Evolutionary conservation across 768 basidiomycete species (phyloP).

Genomic region (Phaffia australis): DNA sequence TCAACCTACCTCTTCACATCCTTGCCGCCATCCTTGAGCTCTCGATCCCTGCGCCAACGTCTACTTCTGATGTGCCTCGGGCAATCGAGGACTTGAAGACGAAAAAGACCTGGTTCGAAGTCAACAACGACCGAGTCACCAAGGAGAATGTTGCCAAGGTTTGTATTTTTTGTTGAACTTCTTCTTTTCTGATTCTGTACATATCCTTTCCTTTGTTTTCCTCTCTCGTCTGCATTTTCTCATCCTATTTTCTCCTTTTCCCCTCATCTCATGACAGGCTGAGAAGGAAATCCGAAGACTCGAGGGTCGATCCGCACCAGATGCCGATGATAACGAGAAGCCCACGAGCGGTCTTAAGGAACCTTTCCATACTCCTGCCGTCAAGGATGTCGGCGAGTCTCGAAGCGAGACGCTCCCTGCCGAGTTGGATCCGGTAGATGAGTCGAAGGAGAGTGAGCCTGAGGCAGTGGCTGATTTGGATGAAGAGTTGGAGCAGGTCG

Average conservation of each 20-base stretch:
- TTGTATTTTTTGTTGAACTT: background rate
- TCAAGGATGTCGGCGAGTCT: background rate
- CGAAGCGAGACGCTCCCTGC: slow-evolving; percentile 5
- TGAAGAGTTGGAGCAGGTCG: slow-evolving; percentile 22
- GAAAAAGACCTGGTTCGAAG: slow-evolving; percentile 91
- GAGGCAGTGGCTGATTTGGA: slow-evolving; percentile 17
- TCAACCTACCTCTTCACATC: slow-evolving; percentile 74
- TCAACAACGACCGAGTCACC: slow-evolving; percentile 58
- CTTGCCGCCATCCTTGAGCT: slow-evolving; percentile 75
- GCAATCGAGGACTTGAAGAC: slow-evolving; percentile 80
- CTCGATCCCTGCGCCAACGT: slow-evolving; percentile 80
- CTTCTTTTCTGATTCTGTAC: background rate
- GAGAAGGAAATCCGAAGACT: slow-evolving; percentile 24
- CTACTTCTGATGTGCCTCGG: slow-evolving; percentile 62
- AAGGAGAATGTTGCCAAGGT: slow-evolving; percentile 28
- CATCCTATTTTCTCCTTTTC: background rate
- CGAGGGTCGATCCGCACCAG: slow-evolving; percentile 12
- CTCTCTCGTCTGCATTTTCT: background rate
- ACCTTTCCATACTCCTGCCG: slow-evolving; percentile 16
- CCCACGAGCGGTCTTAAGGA: slow-evolving; percentile 5
- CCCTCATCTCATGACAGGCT: background rate
- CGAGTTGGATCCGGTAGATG: slow-evolving; percentile 9
- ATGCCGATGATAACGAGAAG: background rate
- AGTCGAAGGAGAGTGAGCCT: slow-evolving; percentile 7
- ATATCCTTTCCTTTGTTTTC: background rate